Evolutionary conservation across 2,329 filamentous ascomycete species (phyloP).

Genomic region (Colletotrichum tabaci): DNA sequence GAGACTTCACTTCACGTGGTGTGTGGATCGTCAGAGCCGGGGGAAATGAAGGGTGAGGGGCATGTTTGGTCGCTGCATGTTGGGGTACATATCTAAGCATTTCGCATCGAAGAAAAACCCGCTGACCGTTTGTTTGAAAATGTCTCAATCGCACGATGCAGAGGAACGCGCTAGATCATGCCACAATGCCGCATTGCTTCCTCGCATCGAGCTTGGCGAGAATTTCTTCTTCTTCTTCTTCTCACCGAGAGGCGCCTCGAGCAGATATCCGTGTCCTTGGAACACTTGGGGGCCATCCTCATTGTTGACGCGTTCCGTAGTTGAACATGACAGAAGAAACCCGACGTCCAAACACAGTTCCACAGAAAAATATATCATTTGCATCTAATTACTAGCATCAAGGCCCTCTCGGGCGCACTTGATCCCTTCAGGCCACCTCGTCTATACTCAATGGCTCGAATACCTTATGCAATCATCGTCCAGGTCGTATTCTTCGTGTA

Average conservation of each 20-base stretch:
- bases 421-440: constrained; percentile 20
- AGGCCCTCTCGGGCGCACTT: constrained; percentile 12
- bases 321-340: not conserved
- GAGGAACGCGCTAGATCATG: constrained; percentile 30
- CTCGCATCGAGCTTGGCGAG: constrained; percentile 14
- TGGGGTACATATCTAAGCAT: not conserved
- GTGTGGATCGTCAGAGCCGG: not conserved
- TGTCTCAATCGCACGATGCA: constrained; percentile 38
- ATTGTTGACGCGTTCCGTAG: not conserved
- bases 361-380: constrained; percentile 28
- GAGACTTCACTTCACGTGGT: not conserved
- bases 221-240: not conserved
- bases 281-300: not conserved
- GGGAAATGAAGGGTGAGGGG: constrained; percentile 20
- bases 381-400: constrained; percentile 37
- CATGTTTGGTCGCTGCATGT: not conserved
- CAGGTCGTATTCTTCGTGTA: constrained; percentile 42
- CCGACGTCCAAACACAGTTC: not conserved
- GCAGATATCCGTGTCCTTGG: not conserved
- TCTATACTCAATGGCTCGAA: constrained; percentile 30
- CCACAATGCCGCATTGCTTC: constrained; percentile 5
- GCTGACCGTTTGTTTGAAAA: constrained; percentile 36
- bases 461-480: constrained; percentile 40
- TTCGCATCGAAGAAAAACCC: not conserved
- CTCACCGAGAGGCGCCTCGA: not conserved